Base-by-base conservation (phyloP, 495 filamentous ascomycete species). In the Penicillium desertorum region DNA sequence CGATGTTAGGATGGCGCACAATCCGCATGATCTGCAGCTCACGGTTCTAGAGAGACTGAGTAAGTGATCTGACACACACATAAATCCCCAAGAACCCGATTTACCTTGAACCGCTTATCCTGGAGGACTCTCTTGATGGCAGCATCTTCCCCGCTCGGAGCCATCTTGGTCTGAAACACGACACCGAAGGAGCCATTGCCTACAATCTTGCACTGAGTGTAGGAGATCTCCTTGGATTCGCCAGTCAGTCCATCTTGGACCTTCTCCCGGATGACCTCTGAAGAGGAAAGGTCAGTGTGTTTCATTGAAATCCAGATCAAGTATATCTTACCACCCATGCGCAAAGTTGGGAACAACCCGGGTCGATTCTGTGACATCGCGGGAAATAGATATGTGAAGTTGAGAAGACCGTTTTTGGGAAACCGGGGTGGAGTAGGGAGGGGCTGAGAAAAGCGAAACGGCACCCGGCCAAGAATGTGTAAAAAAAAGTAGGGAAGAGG, bases 21-120 rank as follows among this genome's bases (percentile, higher is more conserved):
- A 98, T 98, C 61, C 94, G 88, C 94, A 98, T 98, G 72, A 98
- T 98, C 72, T 98, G 94, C 58, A 98, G 85, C 70, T 98, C 94
- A 74, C 94, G 92, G 68, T 98, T 98, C 94, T 98, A 62, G 55
- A 69, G 84, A 58, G 83, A 75, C 59, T 7, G n/a, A 42, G 14
- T 61, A 41, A 56, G 42, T 32, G 22, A 39, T 45, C 48, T 14
- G 25, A 34, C 23, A 19, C 27, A 41, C 34, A 16, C 19, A 49
- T 17, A 29, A 25, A 25, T 25, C 23, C 23, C 23, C 5, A 25
- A 8, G 19, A 45, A 48, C 51, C 51, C 62, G 59, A 32, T 32
- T 55, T 65, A 93, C 94, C 90, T 98, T 98, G 85, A 98, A 98
- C 60, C 94, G 85, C 80, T 98, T 98, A 79, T 98, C 94, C 68